These are phyloP conservation scores for Leccinum ponderosum DNA, from an alignment of 1,284 basidiomycete species.

Conservation along the genomic window DNA sequence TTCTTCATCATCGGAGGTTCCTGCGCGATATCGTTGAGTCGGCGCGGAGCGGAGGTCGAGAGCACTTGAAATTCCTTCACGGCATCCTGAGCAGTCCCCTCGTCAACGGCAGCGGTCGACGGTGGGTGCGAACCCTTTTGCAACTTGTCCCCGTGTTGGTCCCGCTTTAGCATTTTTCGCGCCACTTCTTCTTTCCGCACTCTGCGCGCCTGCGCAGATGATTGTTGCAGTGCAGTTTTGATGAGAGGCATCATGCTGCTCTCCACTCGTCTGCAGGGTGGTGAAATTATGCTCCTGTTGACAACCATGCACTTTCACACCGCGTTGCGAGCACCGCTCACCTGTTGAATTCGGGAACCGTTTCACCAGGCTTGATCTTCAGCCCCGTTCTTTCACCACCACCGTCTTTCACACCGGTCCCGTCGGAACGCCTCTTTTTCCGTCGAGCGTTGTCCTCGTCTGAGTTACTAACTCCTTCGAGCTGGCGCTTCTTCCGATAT, in stretches of 20 bases:
- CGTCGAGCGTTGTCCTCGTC: constrained; percentile 34
- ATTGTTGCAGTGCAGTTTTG: constrained; percentile 57
- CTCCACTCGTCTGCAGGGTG: constrained; percentile 60
- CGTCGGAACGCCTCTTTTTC: constrained; percentile 38
- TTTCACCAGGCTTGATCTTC: constrained; percentile 64
- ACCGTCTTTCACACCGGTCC: constrained; percentile 18
- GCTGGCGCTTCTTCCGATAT: constrained; percentile 53
- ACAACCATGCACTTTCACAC: constrained; percentile 11
- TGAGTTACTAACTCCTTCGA: constrained; percentile 31
- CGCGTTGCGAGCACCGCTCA: constrained; percentile 34
- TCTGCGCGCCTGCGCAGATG: constrained; percentile 51
- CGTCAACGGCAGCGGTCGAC: constrained; percentile 7
- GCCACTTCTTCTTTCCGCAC: constrained; percentile 42
- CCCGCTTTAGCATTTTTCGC: constrained; percentile 22
- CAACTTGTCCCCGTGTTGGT: constrained; percentile 18
- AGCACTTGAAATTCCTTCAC: constrained; percentile 55
- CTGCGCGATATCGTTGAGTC: constrained; percentile 69
- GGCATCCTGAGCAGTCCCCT: constrained; percentile 22
- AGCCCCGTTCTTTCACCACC: constrained; percentile 33
- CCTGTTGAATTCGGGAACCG: constrained; percentile 73
- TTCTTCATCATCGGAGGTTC: constrained; percentile 57
- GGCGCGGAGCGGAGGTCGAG: constrained; percentile 57
- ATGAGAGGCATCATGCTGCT: constrained; percentile 64
- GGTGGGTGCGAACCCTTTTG: constrained; percentile 18
- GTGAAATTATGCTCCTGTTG: constrained; percentile 6